These are phyloP conservation scores for Mycena vulgaris DNA, from an alignment of 768 basidiomycete genomes.

Conservation along the genomic window DNA sequence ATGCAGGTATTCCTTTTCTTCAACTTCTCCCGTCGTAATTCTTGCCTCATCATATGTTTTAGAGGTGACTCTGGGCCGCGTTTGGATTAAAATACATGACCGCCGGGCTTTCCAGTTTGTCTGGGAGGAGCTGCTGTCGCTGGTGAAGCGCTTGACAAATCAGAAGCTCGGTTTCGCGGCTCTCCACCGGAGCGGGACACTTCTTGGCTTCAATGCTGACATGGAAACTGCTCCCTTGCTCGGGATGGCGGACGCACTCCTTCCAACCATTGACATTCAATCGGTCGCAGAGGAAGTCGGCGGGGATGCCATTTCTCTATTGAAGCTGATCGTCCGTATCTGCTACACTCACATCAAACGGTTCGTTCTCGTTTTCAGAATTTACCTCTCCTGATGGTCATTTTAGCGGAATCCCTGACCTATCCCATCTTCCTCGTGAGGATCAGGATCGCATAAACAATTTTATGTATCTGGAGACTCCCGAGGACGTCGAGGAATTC, in stretches of 20 bases:
- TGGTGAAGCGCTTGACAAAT: too few species aligned
- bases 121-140: too few species aligned
- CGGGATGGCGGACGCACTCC: slow-evolving; percentile 14
- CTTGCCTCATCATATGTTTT: too few species aligned
- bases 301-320: not conserved
- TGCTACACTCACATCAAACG: slow-evolving; percentile 10
- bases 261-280: not conserved
- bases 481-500: slow-evolving; percentile 22
- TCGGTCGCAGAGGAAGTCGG: not conserved
- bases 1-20: not conserved
- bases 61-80: too few species aligned
- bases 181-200: slow-evolving; percentile 9
- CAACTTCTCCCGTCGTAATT: not conserved
- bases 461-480: too few species aligned
- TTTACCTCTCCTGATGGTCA: slow-evolving; percentile 5
- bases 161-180: too few species aligned
- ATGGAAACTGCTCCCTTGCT: slow-evolving; percentile 29
- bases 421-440: too few species aligned
- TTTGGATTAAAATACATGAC: too few species aligned
- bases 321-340: not conserved
- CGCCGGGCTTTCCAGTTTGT: too few species aligned
- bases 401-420: slow-evolving; percentile 2
- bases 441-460: too few species aligned
- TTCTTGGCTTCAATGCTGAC: slow-evolving; percentile 22
- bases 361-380: not conserved